A percentile compares a stretch with the other conserved stretches of the same genome.
phyloP scores from a whole-genome alignment of 306 rosid genomes.

The Echinosophora koreensis region DNA sequence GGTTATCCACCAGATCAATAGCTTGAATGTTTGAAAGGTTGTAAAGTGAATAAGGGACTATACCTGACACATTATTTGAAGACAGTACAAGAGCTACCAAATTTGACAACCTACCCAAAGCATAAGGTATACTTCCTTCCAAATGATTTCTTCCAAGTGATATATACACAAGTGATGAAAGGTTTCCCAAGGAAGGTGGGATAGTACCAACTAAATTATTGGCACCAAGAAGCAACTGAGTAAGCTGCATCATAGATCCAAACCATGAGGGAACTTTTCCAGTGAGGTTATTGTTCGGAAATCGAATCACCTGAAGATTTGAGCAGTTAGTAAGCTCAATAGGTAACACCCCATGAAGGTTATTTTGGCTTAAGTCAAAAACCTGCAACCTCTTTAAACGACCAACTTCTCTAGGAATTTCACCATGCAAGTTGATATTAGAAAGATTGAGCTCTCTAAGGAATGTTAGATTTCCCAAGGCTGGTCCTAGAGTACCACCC shows the following conservation, averaged over 20 bases:
- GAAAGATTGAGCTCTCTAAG: conserved; percentile 1
- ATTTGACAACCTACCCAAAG: conserved; percentile 39
- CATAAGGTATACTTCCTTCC: conserved; percentile 39
- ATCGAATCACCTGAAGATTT: neutral
- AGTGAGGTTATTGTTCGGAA: neutral
- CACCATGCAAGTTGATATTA: neutral
- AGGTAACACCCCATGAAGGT: conserved; percentile 34
- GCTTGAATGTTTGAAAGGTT: conserved; percentile 32
- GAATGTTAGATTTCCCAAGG: conserved; percentile 45
- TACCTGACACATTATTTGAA: conserved; percentile 25
- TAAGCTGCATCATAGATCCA: conserved; percentile 32
- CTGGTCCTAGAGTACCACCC: conserved; percentile 42
- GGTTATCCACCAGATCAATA: neutral
- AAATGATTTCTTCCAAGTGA: conserved; percentile 28
- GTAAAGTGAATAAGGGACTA: conserved; percentile 39
- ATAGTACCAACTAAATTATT: conserved; percentile 43
- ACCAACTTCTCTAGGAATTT: conserved; percentile 40
- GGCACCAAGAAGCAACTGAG: neutral
- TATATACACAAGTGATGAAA: conserved; percentile 9
- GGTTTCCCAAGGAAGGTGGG: conserved; percentile 49
- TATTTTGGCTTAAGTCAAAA: conserved; percentile 3
- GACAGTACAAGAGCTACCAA: neutral
- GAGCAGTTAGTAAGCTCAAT: conserved; percentile 32
- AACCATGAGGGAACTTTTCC: conserved; percentile 43
- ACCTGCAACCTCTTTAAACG: conserved; percentile 28